Evolutionary conservation across 345 rosid genomes (phyloP).

Genomic region (Rhizophora mangle): DNA sequence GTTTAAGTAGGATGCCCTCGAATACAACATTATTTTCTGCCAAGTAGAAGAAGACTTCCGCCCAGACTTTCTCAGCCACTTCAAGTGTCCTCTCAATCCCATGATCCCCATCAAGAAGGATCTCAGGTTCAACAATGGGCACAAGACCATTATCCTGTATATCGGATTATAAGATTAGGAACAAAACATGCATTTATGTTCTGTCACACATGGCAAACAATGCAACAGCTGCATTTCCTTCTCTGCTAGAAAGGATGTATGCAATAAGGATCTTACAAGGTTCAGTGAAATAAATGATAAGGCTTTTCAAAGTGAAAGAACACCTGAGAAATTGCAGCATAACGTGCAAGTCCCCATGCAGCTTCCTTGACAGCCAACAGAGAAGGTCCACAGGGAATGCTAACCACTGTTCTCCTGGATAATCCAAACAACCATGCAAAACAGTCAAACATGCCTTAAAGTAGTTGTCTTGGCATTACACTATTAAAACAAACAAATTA

Average conservation of each 20-base stretch:
- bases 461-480: background rate
- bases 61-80: conserved; percentile 99
- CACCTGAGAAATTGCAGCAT: conserved; percentile 97
- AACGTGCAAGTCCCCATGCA: conserved; percentile 97
- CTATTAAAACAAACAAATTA: background rate
- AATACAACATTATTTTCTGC: conserved; percentile 84
- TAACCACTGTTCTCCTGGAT: conserved; percentile 89
- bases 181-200: background rate
- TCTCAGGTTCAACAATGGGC: conserved; percentile 97
- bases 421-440: background rate
- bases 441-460: background rate
- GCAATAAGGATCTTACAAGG: no score
- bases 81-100: conserved; percentile 88
- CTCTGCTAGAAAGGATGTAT: background rate
- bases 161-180: conserved; percentile 8
- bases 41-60: conserved; percentile 91
- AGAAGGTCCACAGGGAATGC: conserved; percentile 97
- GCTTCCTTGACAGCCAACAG: conserved; percentile 97
- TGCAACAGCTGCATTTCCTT: background rate
- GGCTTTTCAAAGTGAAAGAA: background rate
- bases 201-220: background rate
- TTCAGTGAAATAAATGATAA: background rate
- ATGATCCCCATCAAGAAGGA: conserved; percentile 96
- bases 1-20: conserved; percentile 92
- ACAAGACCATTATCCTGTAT: conserved; percentile 91